These are phyloP conservation scores for Botrytis aclada DNA, from an alignment of 2,329 filamentous ascomycete species.

Conservation along the genomic window DNA sequence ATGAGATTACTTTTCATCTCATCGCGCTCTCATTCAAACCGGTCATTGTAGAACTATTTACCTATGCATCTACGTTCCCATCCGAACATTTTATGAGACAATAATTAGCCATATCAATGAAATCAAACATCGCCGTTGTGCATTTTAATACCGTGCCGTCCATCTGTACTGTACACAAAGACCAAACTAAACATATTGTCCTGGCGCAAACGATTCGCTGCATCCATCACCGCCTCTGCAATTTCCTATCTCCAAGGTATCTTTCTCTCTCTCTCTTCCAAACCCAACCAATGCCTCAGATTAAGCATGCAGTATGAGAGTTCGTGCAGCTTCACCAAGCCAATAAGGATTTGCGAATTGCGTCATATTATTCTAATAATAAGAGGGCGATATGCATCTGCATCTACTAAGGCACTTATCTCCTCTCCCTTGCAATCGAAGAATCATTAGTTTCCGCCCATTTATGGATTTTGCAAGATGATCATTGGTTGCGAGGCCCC, in stretches of 20 bases:
- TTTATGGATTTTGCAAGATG: not conserved
- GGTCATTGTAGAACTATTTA: not conserved
- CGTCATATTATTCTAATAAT: conserved; percentile 13
- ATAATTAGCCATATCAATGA: not conserved
- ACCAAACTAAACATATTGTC: not conserved
- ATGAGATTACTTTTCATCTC: not conserved
- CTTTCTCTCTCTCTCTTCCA: not conserved
- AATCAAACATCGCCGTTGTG: not conserved
- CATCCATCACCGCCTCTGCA: not conserved
- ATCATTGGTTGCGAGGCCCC: not conserved
- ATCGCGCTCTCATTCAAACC: not conserved
- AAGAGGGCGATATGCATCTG: conserved; percentile 1
- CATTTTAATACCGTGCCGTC: not conserved
- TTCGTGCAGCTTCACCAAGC: not conserved
- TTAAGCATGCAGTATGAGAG: not conserved
- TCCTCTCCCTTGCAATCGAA: not conserved
- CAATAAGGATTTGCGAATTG: not conserved
- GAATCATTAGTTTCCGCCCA: conserved; percentile 2
- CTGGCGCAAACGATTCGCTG: not conserved
- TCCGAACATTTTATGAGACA: not conserved
- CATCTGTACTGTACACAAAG: not conserved
- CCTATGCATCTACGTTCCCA: not conserved
- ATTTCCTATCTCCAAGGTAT: conserved; percentile 1
- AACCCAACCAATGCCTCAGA: not conserved
- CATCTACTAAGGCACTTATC: not conserved